Percentiles rank a stretch among this genome's conserved stretches.
Evolutionary conservation across 1,284 basidiomycete species (phyloP).

Genomic region (Leucoagaricus sp.): DNA sequence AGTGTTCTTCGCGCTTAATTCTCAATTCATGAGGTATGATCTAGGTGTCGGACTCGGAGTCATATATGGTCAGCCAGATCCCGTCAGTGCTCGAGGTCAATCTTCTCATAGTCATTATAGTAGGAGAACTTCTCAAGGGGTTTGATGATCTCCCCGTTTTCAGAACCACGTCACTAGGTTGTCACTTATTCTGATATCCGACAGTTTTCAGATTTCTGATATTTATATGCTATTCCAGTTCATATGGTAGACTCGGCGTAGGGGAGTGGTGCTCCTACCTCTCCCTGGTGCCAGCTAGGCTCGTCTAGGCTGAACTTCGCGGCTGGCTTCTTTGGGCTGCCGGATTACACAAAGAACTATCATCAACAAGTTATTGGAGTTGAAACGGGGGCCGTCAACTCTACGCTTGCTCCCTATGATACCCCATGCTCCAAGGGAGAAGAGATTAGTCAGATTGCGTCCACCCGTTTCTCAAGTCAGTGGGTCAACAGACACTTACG

Average conservation of each 20-base stretch:
- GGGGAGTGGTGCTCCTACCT: slow-evolving; percentile 27
- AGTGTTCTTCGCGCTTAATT: background rate
- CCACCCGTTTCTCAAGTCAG: no score
- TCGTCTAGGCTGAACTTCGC: slow-evolving; percentile 50
- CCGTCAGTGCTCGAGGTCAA: background rate
- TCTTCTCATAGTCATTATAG: background rate
- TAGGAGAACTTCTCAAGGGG: slow-evolving; percentile 48
- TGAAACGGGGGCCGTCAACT: slow-evolving; percentile 53
- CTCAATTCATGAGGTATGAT: slow-evolving; percentile 42
- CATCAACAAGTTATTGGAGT: slow-evolving; percentile 55
- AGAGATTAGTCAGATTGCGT: no score
- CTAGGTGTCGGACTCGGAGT: slow-evolving; percentile 50
- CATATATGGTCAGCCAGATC: slow-evolving; percentile 47
- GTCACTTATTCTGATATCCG: background rate
- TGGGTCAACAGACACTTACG: no score
- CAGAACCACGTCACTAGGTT: slow-evolving; percentile 58
- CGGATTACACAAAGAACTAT: slow-evolving; percentile 44
- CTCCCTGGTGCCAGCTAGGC: background rate
- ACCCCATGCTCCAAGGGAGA: no score
- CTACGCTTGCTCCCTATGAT: slow-evolving; percentile 56
- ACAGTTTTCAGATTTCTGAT: background rate
- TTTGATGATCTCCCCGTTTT: slow-evolving; percentile 57
- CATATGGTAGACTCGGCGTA: slow-evolving; percentile 59
- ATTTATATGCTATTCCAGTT: no score
- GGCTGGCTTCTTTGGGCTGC: slow-evolving; percentile 63